Base-by-base conservation (phyloP, 2,329 filamentous ascomycete species). In the Nigrospora oryzae region DNA sequence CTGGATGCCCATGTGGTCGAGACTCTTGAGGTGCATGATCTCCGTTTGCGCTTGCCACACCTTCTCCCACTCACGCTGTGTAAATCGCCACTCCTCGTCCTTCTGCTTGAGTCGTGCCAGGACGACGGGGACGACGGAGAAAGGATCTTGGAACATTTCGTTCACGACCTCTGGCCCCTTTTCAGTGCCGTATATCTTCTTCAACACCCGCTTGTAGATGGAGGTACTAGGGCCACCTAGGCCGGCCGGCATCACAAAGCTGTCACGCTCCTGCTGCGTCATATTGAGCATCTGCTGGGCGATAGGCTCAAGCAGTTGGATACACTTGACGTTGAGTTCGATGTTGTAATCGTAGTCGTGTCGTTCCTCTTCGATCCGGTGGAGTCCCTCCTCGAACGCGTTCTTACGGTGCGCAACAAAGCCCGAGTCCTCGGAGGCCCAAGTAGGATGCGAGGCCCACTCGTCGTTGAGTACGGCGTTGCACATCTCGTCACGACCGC, bases 271-370 rank as follows among this genome's bases (percentile, higher is more conserved):
- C 4, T 76, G 67, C 6, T 87, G 74, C 10, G 76, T 77, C 77
- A 96, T 84, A 36, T 85, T 83, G 14, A 90, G 74, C 65, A 98
- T 86, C 58, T 94, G 86, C 58, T 95, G 89, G 2, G 89, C 89
- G 47, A 97, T 88, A 0, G 93, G 93, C 62, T 97, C 91, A 36
- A 98, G 79, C 5, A 98, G 81, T 64, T 97, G 93, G 47, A 98
- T 95, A 41, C 93, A 96, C 54, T 95, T 90, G 49, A 86, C 80
- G 58, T 93, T 95, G 10, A 89, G 87, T 66, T 98, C 93, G 43
- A 98, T 97, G 60, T 96, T 93, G 67, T 94, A 95, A 63, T 98
- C 93, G 57, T 98, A 98, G 60, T 98, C 93, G 60, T 98, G 93
- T 5, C 93, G 86, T 63, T 98, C 93, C 65, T 98, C 93, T 65